Evolutionary conservation across 805 yeast genomes (phyloP).

Genomic region (Kodamaea fukazawae): DNA sequence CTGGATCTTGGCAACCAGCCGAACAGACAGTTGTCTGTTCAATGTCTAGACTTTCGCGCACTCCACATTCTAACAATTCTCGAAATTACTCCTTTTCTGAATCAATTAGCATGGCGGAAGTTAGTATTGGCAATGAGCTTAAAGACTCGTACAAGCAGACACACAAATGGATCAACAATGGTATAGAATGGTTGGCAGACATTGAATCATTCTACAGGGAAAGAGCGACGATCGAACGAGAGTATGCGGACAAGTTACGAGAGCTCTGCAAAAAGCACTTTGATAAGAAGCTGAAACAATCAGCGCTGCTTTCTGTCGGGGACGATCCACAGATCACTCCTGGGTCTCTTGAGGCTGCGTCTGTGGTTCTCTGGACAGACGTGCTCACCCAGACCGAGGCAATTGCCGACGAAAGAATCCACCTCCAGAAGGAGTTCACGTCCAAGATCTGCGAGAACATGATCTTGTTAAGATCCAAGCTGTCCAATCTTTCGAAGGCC

Average conservation of each 20-base stretch:
- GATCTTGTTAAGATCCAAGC: constrained; percentile 48
- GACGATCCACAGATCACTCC: constrained; percentile 90
- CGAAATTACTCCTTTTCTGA: too few relatives aligned
- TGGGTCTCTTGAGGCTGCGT: constrained; percentile 87
- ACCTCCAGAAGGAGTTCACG: constrained; percentile 59
- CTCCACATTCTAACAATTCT: too few relatives aligned
- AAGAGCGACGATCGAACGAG: constrained; percentile 77
- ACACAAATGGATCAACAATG: constrained; percentile 72
- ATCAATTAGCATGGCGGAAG: constrained; percentile 3
- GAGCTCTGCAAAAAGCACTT: constrained; percentile 66
- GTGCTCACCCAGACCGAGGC: constrained; percentile 79
- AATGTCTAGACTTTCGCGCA: too few relatives aligned
- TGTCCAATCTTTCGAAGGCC: constrained; percentile 51
- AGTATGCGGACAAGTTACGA: constrained; percentile 68
- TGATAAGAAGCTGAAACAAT: constrained; percentile 67
- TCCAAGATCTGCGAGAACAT: constrained; percentile 62
- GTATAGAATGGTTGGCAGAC: constrained; percentile 73
- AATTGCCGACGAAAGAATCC: constrained; percentile 63
- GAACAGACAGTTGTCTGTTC: too few relatives aligned
- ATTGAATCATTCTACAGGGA: constrained; percentile 81
- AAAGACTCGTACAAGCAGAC: constrained; percentile 80
- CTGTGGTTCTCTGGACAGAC: constrained; percentile 87
- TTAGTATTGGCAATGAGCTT: constrained; percentile 65
- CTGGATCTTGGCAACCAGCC: too few relatives aligned
- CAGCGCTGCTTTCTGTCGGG: constrained; percentile 79